Evolutionary conservation across 208 protist species (phyloP), one percentile per base, ranked within the genome.

Genomic region (Trypanosoma mega): DNA sequence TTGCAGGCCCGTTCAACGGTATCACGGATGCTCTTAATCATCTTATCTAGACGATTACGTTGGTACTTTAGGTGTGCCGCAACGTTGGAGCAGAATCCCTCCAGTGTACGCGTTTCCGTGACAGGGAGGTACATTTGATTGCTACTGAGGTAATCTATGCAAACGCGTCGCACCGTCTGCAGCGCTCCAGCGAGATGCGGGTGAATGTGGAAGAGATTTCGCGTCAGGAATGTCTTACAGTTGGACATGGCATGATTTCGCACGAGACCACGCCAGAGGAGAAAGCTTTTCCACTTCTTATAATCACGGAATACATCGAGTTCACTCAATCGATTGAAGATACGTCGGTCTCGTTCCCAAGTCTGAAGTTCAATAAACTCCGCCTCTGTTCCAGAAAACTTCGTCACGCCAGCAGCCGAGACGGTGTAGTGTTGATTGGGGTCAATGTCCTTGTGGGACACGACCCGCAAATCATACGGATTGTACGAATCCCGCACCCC

Each of bases 401-500:
- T 94, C 14, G 96, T 99, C 26, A 99, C 93, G 60, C 97, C 97
- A 0, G 81, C 76, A 1, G 87, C 79, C 34, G 82, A 95, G 39
- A 98, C 77, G 23, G 97, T 99, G 80, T 96, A 98, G 68, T 98
- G 98, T 68, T 85, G 76, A 41, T 74, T 58, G 1, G 66, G 68
- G 46, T 94, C 63, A 50, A 97, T 78, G 20, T 97, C 82, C 26
- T 80, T 82, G 63, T 97, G 93, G 44, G 89, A 53, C 31, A 98
- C 94, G 21, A 96, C 86, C 62, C 94, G 79, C 43, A 99, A 72
- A 56, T 98, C 86, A 75, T 98, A 99, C 45, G 96, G 94, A 69
- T 97, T 96, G 70, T 90, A 92, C 43, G 76, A 72, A 59, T 93
- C 85, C 27, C 84, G 80, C n/a, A 96, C 76, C 18, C 85, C 87